Evolutionary conservation across 805 yeast genomes (phyloP).

Genomic region (Starmerella bombicola): DNA sequence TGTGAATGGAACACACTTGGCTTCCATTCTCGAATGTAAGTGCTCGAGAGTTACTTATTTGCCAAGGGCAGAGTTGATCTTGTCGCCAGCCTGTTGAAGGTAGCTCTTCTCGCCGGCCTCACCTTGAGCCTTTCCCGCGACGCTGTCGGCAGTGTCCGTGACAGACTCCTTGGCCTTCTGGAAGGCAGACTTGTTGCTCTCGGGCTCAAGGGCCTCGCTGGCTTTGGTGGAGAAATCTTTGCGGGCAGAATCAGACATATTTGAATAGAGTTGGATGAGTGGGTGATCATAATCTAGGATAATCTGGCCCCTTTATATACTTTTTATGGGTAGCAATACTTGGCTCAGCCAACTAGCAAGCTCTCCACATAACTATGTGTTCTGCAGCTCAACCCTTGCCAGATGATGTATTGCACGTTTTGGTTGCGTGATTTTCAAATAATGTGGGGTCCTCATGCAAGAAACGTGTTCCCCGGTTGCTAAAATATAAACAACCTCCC

Average conservation of each 20-base stretch:
- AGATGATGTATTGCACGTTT: no score
- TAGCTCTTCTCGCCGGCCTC: slow-evolving; percentile 33
- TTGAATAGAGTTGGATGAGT: not conserved
- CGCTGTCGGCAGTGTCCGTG: slow-evolving; percentile 52
- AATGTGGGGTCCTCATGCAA: no score
- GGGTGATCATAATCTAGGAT: not conserved
- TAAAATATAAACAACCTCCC: no score
- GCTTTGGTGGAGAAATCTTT: slow-evolving; percentile 60
- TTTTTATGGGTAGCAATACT: not conserved
- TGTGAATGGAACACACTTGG: no score
- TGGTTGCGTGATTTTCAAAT: no score
- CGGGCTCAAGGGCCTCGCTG: slow-evolving; percentile 56
- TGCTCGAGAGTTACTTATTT: no score
- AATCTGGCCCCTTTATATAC: not conserved
- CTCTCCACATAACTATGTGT: no score
- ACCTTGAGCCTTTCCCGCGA: slow-evolving; percentile 48
- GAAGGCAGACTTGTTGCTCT: slow-evolving; percentile 47
- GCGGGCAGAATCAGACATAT: slow-evolving; percentile 42
- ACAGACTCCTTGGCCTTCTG: slow-evolving; percentile 60
- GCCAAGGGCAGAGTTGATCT: slow-evolving; percentile 16
- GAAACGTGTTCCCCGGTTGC: no score
- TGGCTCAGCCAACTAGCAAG: no score
- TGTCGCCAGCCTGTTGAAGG: slow-evolving; percentile 40
- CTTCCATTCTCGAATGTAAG: no score
- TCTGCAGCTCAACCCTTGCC: no score